phyloP scores from a whole-genome alignment of 305 asterid species.

The Fraxinus latifolia region DNA sequence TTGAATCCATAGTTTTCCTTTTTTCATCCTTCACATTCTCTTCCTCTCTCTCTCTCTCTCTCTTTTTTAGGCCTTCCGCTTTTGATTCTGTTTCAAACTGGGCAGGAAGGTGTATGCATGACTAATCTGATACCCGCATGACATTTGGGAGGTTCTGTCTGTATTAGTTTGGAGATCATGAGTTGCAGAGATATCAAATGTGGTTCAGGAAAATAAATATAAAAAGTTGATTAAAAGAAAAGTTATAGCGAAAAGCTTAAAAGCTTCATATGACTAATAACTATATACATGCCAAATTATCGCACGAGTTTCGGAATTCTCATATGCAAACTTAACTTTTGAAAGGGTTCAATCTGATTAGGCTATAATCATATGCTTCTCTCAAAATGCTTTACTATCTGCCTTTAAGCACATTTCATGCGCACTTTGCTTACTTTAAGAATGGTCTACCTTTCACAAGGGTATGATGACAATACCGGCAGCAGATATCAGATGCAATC shows the following conservation, averaged over 20 bases:
- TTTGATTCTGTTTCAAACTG: not conserved
- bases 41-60: not conserved
- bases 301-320: not conserved
- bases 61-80: not conserved
- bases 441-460: constrained; percentile 36
- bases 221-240: not conserved
- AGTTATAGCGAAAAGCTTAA: not conserved
- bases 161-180: not conserved
- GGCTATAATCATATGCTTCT: not conserved
- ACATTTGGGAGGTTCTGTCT: not conserved
- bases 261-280: not conserved
- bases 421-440: not conserved
- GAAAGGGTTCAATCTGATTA: not conserved
- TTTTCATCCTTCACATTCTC: not conserved
- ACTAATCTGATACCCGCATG: not conserved
- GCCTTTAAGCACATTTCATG: not conserved
- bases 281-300: not conserved
- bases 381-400: not conserved
- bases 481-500: constrained; percentile 46
- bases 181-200: not conserved
- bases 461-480: constrained; percentile 49
- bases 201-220: not conserved
- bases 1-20: not conserved
- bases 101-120: not conserved
- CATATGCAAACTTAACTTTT: not conserved